phyloP scores from a whole-genome alignment of 495 filamentous ascomycete genomes.

The Penicillium silybi region DNA sequence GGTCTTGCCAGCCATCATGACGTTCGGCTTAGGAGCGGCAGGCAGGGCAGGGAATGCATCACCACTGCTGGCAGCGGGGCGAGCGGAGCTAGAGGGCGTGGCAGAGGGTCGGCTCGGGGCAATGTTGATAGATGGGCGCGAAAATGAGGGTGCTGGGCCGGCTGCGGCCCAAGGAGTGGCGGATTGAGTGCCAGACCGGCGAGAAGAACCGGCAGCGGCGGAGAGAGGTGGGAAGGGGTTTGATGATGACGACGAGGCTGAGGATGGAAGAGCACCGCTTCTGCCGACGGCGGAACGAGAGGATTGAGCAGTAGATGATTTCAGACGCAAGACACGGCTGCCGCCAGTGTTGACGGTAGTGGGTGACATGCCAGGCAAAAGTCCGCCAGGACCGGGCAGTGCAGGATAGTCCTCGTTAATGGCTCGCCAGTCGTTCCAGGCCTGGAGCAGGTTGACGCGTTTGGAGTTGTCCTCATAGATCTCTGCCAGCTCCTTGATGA shows the following conservation, averaged over 20 bases:
- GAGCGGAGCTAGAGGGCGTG: constrained; percentile 19
- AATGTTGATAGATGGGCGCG: constrained; percentile 28
- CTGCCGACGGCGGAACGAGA: constrained; percentile 57
- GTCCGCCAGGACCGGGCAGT: constrained; percentile 67
- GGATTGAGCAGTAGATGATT: constrained; percentile 73
- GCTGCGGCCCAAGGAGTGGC: constrained; percentile 51
- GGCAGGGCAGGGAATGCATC: constrained; percentile 79
- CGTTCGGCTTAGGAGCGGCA: constrained; percentile 70
- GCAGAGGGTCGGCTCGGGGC: constrained; percentile 19
- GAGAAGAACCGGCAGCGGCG: constrained; percentile 33
- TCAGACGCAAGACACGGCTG: constrained; percentile 65
- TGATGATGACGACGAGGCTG: constrained; percentile 14
- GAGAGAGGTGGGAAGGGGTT: constrained; percentile 49
- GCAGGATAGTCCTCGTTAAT: constrained; percentile 96
- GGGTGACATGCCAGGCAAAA: constrained; percentile 46
- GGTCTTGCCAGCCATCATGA: constrained; percentile 75
- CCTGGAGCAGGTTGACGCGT: constrained; percentile 63
- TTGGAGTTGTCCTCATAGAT: constrained; percentile 83
- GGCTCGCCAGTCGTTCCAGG: constrained; percentile 92
- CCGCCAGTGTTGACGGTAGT: constrained; percentile 38
- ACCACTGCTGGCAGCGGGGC: constrained; percentile 7
- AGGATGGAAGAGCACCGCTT: constrained; percentile 32
- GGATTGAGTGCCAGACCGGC: constrained; percentile 23
- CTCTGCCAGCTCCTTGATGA: constrained; percentile 89
- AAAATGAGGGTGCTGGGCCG: constrained; percentile 25